These are phyloP conservation scores for Beauveria asiatica DNA, from an alignment of 2,329 filamentous ascomycete genomes.

Conservation along the genomic window DNA sequence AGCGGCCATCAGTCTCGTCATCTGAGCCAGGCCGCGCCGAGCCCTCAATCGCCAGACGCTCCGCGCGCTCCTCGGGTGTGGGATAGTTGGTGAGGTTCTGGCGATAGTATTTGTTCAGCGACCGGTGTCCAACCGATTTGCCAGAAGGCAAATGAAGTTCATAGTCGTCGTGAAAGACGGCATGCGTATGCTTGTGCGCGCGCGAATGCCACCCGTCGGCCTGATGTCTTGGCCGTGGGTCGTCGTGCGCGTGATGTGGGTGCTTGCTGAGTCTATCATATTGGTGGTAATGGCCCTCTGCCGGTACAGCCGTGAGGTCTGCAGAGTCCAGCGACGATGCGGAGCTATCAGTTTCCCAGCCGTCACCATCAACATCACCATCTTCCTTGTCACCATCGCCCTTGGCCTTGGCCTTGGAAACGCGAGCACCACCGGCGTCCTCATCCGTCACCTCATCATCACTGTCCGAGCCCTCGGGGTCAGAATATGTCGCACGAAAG, in stretches of 20 bases:
- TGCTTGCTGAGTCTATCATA: slow-evolving; percentile 66
- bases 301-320: slow-evolving; percentile 70
- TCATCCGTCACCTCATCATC: slow-evolving; percentile 40
- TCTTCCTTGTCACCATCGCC: slow-evolving; percentile 41
- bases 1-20: slow-evolving; percentile 27
- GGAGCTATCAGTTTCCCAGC: slow-evolving; percentile 92
- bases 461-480: slow-evolving; percentile 59
- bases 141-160: slow-evolving; percentile 90
- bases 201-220: slow-evolving; percentile 75
- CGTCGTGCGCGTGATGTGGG: slow-evolving; percentile 64
- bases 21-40: slow-evolving; percentile 22
- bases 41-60: slow-evolving; percentile 54
- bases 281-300: slow-evolving; percentile 61
- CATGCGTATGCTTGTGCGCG: slow-evolving; percentile 63
- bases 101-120: slow-evolving; percentile 77
- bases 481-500: slow-evolving; percentile 91
- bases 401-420: slow-evolving; percentile 38
- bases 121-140: slow-evolving; percentile 81
- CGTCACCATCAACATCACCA: slow-evolving; percentile 57
- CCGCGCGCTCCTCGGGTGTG: slow-evolving; percentile 64
- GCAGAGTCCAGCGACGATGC: slow-evolving; percentile 82
- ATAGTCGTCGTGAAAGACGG: slow-evolving; percentile 84
- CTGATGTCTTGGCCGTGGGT: slow-evolving; percentile 64
- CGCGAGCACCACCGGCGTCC: slow-evolving; percentile 57
- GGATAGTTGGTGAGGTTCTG: slow-evolving; percentile 88